A percentile compares a stretch with the other conserved stretches of the same genome.
Conservation (phyloP, 2,329 filamentous ascomycete species). For the Penicillium sp. region DNA sequence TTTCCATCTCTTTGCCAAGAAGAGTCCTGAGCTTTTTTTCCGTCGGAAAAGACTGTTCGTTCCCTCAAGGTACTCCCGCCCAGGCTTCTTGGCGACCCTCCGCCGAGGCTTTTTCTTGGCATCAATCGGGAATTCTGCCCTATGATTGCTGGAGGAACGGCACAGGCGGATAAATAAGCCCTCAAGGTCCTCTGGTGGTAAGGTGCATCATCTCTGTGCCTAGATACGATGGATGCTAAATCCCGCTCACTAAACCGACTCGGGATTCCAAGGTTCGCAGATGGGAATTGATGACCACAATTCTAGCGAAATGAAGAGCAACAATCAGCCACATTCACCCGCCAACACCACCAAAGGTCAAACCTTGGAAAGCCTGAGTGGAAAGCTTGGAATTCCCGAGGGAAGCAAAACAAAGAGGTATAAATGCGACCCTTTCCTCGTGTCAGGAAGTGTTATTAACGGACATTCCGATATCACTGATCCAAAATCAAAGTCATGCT, state of each 20-base stretch:
- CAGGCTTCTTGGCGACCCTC: slow-evolving; percentile 22
- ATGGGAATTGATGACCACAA: neutral
- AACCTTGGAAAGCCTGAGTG: neutral
- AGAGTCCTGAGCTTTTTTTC: neutral
- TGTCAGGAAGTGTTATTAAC: too few species aligned
- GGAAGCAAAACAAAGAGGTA: neutral
- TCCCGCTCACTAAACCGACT: slow-evolving; percentile 1
- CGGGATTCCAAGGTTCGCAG: neutral
- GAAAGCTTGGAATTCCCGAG: neutral
- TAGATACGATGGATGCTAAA: neutral
- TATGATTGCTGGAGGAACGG: slow-evolving; percentile 2
- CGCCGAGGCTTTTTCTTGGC: slow-evolving; percentile 21
- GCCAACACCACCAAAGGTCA: neutral
- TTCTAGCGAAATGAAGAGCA: neutral
- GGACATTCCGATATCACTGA: neutral
- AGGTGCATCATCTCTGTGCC: neutral
- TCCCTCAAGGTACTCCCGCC: slow-evolving; percentile 22
- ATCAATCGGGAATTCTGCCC: slow-evolving; percentile 1
- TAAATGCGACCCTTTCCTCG: slow-evolving; percentile 3
- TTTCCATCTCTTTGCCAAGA: slow-evolving; percentile 13
- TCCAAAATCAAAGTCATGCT: neutral
- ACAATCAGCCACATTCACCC: slow-evolving; percentile 2
- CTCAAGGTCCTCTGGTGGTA: slow-evolving; percentile 24
- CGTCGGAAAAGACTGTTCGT: slow-evolving; percentile 4
- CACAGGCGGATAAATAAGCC: slow-evolving; percentile 6